Percentiles rank a stretch among this genome's conserved stretches.
phyloP scores from a whole-genome alignment of 306 rosid species.

The Medicago ruthenica region DNA sequence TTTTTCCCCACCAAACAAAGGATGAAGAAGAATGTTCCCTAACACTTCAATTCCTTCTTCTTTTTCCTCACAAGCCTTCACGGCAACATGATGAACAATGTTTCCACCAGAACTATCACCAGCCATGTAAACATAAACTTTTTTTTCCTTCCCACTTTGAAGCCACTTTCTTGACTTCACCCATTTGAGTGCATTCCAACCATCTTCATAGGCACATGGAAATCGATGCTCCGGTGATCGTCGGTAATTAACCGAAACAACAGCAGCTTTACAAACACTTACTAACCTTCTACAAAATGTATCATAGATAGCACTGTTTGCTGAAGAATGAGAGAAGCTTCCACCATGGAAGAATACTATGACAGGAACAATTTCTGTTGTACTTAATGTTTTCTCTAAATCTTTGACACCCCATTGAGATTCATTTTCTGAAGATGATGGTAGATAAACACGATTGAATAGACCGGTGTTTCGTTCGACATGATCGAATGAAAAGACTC shows the following conservation, averaged over 20 bases:
- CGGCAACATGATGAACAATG: slow-evolving; percentile 83
- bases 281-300: slow-evolving; percentile 80
- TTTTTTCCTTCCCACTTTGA: slow-evolving; percentile 70
- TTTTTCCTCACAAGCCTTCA: slow-evolving; percentile 60
- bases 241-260: slow-evolving; percentile 85
- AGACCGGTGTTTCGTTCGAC: slow-evolving; percentile 64
- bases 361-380: slow-evolving; percentile 71
- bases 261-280: slow-evolving; percentile 63
- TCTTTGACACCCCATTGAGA: slow-evolving; percentile 56
- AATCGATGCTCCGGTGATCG: slow-evolving; percentile 80
- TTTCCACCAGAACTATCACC: slow-evolving; percentile 95
- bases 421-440: slow-evolving; percentile 50
- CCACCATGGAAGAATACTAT: slow-evolving; percentile 91
- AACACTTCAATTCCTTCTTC: slow-evolving; percentile 61
- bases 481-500: slow-evolving; percentile 85
- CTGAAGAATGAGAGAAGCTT: slow-evolving; percentile 90
- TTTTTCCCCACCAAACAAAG: slow-evolving; percentile 77
- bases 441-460: slow-evolving; percentile 69
- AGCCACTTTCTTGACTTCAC: slow-evolving; percentile 78
- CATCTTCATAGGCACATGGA: slow-evolving; percentile 86
- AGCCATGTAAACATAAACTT: slow-evolving; percentile 74
- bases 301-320: slow-evolving; percentile 86
- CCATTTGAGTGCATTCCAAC: slow-evolving; percentile 84
- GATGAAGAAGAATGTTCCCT: slow-evolving; percentile 88
- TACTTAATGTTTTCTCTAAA: slow-evolving; percentile 70